Conservation (phyloP, 768 basidiomycete species). For the Sutorius australiensis region DNA sequence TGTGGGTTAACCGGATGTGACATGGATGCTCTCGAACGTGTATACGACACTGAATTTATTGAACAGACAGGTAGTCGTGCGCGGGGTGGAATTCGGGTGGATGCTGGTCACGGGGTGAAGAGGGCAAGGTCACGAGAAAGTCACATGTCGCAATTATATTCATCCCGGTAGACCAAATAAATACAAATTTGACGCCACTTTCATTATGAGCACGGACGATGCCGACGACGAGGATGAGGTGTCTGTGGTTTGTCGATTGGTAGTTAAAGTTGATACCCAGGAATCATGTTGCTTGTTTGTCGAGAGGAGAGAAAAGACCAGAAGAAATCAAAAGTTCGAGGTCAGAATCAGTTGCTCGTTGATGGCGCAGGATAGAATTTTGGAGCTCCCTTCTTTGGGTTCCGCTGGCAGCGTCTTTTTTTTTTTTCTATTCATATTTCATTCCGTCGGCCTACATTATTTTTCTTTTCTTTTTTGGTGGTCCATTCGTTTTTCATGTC, state of each 20-base stretch:
- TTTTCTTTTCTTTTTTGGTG: neutral
- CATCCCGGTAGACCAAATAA: slow-evolving; percentile 28
- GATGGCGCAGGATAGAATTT: neutral
- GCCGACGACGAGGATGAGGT: neutral
- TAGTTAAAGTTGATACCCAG: no score
- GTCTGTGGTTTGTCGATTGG: no score
- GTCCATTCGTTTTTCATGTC: no score
- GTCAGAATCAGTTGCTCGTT: no score
- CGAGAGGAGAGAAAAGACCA: no score
- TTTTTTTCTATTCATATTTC: no score
- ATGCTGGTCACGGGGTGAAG: slow-evolving; percentile 41
- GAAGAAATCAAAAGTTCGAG: no score
- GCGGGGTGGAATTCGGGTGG: slow-evolving; percentile 12
- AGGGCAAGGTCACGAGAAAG: slow-evolving; percentile 39
- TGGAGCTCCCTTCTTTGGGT: neutral
- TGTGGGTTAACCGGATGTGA: slow-evolving; percentile 11
- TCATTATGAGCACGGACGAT: neutral
- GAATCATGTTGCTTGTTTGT: no score
- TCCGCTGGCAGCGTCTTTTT: neutral
- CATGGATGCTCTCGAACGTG: slow-evolving; percentile 1
- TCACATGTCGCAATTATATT: slow-evolving; percentile 40
- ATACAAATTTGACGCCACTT: slow-evolving; percentile 25
- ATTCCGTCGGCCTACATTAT: neutral
- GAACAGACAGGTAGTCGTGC: neutral
- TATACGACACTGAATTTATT: neutral